Percentiles rank a stretch among this genome's conserved stretches.
These are phyloP conservation scores for Pyrrhoderma noxium DNA, from an alignment of 1,284 basidiomycete genomes.

Conservation along the genomic window DNA sequence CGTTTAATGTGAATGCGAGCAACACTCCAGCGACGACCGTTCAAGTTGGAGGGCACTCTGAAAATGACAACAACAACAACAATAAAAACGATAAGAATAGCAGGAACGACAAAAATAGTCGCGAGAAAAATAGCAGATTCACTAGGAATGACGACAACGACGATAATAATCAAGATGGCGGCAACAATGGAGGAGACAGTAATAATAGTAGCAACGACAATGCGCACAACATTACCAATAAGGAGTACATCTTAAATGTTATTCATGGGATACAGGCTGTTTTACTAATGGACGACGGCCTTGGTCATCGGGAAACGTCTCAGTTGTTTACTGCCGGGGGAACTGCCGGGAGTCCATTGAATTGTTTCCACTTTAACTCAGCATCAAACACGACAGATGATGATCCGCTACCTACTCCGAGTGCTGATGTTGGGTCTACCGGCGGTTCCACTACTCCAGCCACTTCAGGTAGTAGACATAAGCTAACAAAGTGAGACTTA, in stretches of 20 bases:
- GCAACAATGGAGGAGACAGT: background rate
- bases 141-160: background rate
- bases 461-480: too few species aligned
- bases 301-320: constrained; percentile 26
- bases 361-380: constrained; percentile 14
- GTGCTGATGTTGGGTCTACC: background rate
- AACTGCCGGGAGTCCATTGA: constrained; percentile 8
- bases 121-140: background rate
- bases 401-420: background rate
- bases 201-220: background rate
- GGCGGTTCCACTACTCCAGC: too few species aligned
- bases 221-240: constrained; percentile 5
- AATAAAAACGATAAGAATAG: background rate
- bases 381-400: background rate
- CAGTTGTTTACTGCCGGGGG: constrained; percentile 20
- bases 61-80: background rate
- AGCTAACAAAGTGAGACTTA: constrained; percentile 9
- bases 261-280: constrained; percentile 33
- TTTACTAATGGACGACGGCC: constrained; percentile 31
- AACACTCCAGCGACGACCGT: constrained; percentile 20
- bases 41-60: background rate
- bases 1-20: constrained; percentile 33
- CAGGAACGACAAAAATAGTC: background rate
- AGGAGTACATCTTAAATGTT: constrained; percentile 36
- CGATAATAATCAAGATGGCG: background rate